These are phyloP conservation scores for Cyanidioschyzon merolae DNA, from an alignment of 23 red algal genomes.

Conservation along the genomic window DNA sequence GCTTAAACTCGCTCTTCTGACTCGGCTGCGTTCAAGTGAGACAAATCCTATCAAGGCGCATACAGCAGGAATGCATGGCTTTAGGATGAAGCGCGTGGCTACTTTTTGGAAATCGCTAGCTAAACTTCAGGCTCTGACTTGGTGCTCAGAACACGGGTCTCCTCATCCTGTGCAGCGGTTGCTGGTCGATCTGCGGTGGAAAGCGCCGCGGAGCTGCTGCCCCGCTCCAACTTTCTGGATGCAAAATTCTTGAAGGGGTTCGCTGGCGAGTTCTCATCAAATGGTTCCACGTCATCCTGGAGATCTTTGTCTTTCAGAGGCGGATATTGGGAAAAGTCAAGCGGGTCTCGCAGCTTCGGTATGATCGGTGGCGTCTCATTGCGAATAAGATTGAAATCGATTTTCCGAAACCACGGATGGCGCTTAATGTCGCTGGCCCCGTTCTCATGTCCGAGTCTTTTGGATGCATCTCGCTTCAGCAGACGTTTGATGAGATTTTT, in stretches of 20 bases:
- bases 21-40: too few relatives aligned
- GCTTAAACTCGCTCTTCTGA: too few relatives aligned
- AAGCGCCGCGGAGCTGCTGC: background rate
- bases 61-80: too few relatives aligned
- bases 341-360: conserved; percentile 53
- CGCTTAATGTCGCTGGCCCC: conserved; percentile 83
- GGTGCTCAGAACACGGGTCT: background rate
- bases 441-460: conserved; percentile 60
- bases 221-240: background rate
- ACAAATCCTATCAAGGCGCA: too few relatives aligned
- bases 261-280: conserved; percentile 15
- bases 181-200: background rate
- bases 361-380: conserved; percentile 62
- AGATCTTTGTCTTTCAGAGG: conserved; percentile 35
- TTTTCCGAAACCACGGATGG: conserved; percentile 66
- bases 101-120: background rate
- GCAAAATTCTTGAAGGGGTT: conserved; percentile 14
- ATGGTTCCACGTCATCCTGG: conserved; percentile 5
- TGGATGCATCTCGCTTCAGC: conserved; percentile 54
- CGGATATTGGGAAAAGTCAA: conserved; percentile 54
- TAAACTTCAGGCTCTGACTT: background rate
- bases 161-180: background rate
- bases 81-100: background rate
- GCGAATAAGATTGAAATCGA: conserved; percentile 79
- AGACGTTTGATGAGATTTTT: conserved; percentile 86